These are phyloP conservation scores for Podospora pseudocomata DNA, from an alignment of 495 filamentous ascomycete genomes.

Conservation along the genomic window DNA sequence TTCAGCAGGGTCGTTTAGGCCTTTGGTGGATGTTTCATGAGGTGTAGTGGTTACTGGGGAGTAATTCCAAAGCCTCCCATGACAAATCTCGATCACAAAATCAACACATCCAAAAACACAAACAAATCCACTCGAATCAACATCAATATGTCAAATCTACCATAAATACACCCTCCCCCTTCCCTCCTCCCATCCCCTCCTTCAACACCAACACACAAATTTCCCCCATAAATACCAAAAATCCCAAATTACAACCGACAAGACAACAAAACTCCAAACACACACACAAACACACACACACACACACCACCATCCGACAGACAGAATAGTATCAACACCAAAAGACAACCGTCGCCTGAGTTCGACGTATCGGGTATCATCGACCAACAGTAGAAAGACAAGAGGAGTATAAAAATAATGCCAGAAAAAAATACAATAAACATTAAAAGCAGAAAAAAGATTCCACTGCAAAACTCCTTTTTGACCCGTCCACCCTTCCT, in stretches of 20 bases:
- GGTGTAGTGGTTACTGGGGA: too few relatives aligned
- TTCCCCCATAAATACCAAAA: background rate
- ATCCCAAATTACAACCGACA: background rate
- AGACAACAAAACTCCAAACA: background rate
- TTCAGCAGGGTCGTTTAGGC: too few relatives aligned
- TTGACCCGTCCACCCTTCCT: background rate
- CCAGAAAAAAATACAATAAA: constrained; percentile 12
- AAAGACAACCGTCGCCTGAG: constrained; percentile 29
- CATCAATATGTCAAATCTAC: background rate
- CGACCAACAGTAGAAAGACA: constrained; percentile 13
- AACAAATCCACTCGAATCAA: background rate
- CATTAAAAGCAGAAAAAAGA: background rate
- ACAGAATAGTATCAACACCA: background rate
- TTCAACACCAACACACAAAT: background rate
- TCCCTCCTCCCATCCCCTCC: background rate
- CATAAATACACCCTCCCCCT: background rate
- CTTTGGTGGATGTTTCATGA: too few relatives aligned
- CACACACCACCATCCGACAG: background rate
- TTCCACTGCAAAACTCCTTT: background rate
- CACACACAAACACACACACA: background rate
- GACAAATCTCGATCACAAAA: too few relatives aligned
- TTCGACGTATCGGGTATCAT: constrained; percentile 28
- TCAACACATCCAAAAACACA: background rate
- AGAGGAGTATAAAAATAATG: constrained; percentile 1
- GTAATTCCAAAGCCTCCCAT: too few relatives aligned